These are phyloP conservation scores for Rhynchospora tenuis DNA, from an alignment of 176 grass and related monocot genomes.

Conservation along the genomic window DNA sequence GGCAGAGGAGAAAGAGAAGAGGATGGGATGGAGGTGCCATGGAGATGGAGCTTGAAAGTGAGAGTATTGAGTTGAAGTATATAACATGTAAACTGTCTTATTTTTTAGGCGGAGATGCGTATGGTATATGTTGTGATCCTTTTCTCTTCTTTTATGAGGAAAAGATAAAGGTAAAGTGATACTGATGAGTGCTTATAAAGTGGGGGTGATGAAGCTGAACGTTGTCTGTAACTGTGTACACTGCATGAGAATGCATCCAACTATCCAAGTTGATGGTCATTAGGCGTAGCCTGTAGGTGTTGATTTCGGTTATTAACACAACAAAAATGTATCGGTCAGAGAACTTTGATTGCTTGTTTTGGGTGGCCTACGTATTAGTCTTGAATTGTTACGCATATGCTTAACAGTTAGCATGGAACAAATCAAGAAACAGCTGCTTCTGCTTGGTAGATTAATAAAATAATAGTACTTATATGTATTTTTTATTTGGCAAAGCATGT, in stretches of 20 bases:
- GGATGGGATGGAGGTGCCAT: neutral
- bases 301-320: neutral
- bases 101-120: neutral
- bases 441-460: neutral
- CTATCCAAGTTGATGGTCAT: neutral
- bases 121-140: neutral
- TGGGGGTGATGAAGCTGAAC: slow-evolving; percentile 9
- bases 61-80: neutral
- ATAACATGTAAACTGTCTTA: neutral
- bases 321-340: neutral
- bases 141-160: slow-evolving; percentile 8
- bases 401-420: neutral
- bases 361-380: no score
- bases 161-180: slow-evolving; percentile 23
- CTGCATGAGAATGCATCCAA: neutral
- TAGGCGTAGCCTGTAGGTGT: neutral
- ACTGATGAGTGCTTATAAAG: slow-evolving; percentile 15
- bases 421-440: neutral
- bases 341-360: neutral
- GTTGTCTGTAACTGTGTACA: slow-evolving; percentile 12
- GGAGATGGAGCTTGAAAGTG: neutral
- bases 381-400: no score
- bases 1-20: slow-evolving; percentile 11
- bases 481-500: no score
- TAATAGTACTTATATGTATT: neutral